Evolutionary conservation across 129 eudicot species (phyloP).

Genomic region (Ambrosia trifida): DNA sequence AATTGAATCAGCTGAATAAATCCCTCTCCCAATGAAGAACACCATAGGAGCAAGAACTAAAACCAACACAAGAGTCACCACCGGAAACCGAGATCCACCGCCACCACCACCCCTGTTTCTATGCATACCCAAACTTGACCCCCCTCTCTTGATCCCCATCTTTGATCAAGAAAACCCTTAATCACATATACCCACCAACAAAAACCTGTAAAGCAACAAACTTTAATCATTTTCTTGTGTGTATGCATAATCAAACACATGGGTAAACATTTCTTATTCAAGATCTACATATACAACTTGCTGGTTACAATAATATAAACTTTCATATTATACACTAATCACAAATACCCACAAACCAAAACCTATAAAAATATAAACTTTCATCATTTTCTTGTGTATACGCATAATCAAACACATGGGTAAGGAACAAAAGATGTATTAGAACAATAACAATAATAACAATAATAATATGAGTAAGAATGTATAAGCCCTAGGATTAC

Average conservation of each 20-base stretch:
- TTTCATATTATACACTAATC: background rate
- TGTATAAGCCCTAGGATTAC: conserved; percentile 24
- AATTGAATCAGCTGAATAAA: conserved; percentile 35
- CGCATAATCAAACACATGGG: conserved; percentile 18
- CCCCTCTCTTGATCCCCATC: conserved; percentile 44
- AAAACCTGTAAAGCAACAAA: background rate
- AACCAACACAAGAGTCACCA: conserved; percentile 41
- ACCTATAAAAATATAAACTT: background rate
- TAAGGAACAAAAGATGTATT: background rate
- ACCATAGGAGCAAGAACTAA: conserved; percentile 46
- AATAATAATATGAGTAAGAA: conserved; percentile 8
- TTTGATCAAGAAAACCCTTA: background rate
- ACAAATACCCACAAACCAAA: background rate
- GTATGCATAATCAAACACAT: conserved; percentile 20
- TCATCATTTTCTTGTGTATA: conserved; percentile 14
- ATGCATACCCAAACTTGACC: conserved; percentile 37
- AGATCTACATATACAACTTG: conserved; percentile 20
- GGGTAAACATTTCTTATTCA: conserved; percentile 16
- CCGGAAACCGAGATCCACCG: conserved; percentile 52
- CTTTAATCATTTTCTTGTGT: conserved; percentile 14
- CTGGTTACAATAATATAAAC: background rate
- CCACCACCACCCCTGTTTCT: conserved; percentile 43
- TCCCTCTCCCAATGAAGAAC: conserved; percentile 55
- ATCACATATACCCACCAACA: conserved; percentile 10
- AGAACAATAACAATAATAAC: background rate